Base-by-base conservation (phyloP, 176 grass and related monocot genomes). In the Coix lacrymajobi region DNA sequence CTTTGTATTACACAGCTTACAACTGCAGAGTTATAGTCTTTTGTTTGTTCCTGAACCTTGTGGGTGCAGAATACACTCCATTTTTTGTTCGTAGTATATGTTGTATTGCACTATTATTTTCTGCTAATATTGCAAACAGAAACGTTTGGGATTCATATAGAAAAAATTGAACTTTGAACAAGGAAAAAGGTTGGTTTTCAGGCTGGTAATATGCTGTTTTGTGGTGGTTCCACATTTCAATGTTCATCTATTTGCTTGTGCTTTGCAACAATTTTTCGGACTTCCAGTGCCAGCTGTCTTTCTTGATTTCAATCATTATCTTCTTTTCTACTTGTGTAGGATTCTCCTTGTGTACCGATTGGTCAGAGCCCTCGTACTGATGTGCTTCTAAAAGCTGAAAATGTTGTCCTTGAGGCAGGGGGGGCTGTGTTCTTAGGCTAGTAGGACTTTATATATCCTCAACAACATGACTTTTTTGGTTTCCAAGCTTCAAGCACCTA, bases 381-480 rank as follows among this genome's bases (percentile, higher is more conserved):
- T 29, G 71, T 89, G 48, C 92, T 98, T 86, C 66, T 95, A 81
- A 98, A 90, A 84, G 90, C 92, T 76, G 95, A 98, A 91, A 91
- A 91, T 70, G 82, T 79, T 81, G 84, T 89, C 78, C 79, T 97
- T 37, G 87, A 84, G 41, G 76, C 84, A 90, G 92, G 92, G 92
- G 92, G 76, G 95, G 95, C 54, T 90, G 90, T 84, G 88, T 93
- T 62, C 32, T 98, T 54, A 91, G 96, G 76, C 92, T 98, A 67
- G 88, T 82, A 89, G 96, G 96, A 52, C 92, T 98, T 86, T 95
- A 95, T 69, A 98, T 98, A 98, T 95, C 96, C 92, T 94, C 78
- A 58, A 8, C 4, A 19, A 56, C 17, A 73, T 58, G 19, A 65
- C 22, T 39, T 17, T 63, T 81, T 22, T 54, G 13, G n/a, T 1